Evolutionary conservation across 495 filamentous ascomycete genomes (phyloP), one percentile per base, ranked within the genome.

Genomic region (Talaromyces wortmannii): DNA sequence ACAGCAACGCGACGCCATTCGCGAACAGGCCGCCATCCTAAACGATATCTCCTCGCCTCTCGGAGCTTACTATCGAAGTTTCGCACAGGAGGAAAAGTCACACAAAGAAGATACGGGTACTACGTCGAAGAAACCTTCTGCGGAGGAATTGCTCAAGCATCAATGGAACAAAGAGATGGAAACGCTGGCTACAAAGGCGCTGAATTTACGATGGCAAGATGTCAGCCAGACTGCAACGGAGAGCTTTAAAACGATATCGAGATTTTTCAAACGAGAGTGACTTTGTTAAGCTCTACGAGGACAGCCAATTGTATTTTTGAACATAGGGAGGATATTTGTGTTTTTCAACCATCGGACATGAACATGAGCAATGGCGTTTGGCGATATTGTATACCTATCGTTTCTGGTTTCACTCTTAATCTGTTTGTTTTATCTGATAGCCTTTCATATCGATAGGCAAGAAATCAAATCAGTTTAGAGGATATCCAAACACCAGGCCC

Each of bases 121-220:
- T 3, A 73, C 80, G 55, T 59, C 71, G 64, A 18, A 63, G 66
- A 71, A 73, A 44, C 71, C 77, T 31, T 74, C 74, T 13, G 70
- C 85, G 57, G 63, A 79, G 40, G 87, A 91, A 61, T 72, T 81
- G 7, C 70, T 86, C 60, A 94, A 94, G 72, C 86, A 91, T 66
- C 69, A 78, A 47, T 94, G 89, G 89, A 92, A 94, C 63, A 68
- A 77, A 44, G 89, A 92, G 69, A 70, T 92, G 31, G 82, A 88
- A 64, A 72, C 70, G 43, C 75, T 83, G 50, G 85, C 85, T n/a
- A 75, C 73, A 48, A 86, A 85, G 80, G 82, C 80, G 45, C 79
- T 87, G 65, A 78, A 71, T n/a, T 81, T 74, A 57, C 78, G 86
- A 60, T 88, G 82, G 82, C 69, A 76, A 45, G 77, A 75, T 51